A percentile compares a stretch with the other conserved stretches of the same genome.
Evolutionary conservation across 179 eudicot species (phyloP).

Genomic region (Spinacia oleracea): DNA sequence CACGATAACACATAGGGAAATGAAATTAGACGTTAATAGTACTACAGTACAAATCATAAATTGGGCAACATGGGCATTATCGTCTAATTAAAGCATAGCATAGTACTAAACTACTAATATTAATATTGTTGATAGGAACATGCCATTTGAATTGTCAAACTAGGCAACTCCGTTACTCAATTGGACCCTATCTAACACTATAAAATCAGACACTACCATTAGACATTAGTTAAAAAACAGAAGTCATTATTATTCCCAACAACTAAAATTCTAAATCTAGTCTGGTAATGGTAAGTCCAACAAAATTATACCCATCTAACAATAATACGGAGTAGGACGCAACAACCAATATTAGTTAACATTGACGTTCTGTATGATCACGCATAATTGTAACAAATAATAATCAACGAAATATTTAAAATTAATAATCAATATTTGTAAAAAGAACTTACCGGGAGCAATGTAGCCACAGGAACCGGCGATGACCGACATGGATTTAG

Average conservation of each 20-base stretch:
- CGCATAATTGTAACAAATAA: neutral
- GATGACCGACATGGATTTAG: slow-evolving; percentile 77
- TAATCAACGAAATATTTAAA: neutral
- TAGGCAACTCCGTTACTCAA: slow-evolving; percentile 26
- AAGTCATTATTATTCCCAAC: slow-evolving; percentile 27
- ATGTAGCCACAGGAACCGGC: slow-evolving; percentile 94
- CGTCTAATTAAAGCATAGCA: slow-evolving; percentile 21
- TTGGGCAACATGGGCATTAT: slow-evolving; percentile 26
- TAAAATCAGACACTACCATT: slow-evolving; percentile 23
- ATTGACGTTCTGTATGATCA: too few species aligned
- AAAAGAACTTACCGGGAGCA: slow-evolving; percentile 73
- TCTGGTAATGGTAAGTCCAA: neutral
- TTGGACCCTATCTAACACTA: slow-evolving; percentile 14
- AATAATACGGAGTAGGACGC: too few species aligned
- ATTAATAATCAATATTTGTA: neutral
- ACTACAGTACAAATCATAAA: slow-evolving; percentile 13
- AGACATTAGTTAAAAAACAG: slow-evolving; percentile 21
- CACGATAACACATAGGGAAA: neutral
- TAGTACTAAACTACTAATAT: neutral
- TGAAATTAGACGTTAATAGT: neutral
- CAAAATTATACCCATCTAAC: neutral
- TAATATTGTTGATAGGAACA: slow-evolving; percentile 26
- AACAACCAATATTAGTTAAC: too few species aligned
- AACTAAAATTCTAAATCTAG: slow-evolving; percentile 16
- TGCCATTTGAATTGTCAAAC: slow-evolving; percentile 29